Base-by-base conservation (phyloP, 352 stramenopile species). In the Globisporangium spiculum region DNA sequence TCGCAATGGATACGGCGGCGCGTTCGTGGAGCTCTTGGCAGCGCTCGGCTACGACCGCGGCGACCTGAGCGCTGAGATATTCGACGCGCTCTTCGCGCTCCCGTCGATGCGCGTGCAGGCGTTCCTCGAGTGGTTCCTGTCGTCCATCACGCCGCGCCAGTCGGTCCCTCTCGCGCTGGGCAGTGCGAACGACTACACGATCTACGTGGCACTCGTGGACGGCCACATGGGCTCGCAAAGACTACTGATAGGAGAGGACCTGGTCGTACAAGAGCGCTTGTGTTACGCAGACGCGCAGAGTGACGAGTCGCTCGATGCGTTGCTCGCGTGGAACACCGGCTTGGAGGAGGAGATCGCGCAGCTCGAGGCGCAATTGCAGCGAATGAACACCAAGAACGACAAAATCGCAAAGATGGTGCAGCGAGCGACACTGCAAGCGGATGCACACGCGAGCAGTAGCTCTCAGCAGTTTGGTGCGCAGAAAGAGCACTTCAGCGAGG, bases 61-160 rank as follows among this genome's bases (percentile, higher is more conserved):
- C 10, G 66, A 75, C 18, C 60, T 83, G 14, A 70, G 67, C 22
- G 52, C 67, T 6, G 76, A 83, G 34, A 65, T 66, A 56, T 75
- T 81, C 27, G 77, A 80, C 59, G 67, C 64, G 58, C 70, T 84
- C 8, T 81, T 81, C 26, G 75, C 67, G 32, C 61, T 84, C 8
- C 77, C 77, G 24, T 84, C 77, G 1, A 53, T 81, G 63, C 77
- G 77, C 27, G 60, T 84, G 18, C 77, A 81, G 70, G 77, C 72
- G 55, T 81, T 81, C 66, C 69, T 84, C 36, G 75, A 80, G 53
- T 84, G 77, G 77, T 80, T 84, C 38, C 16, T 80, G 46, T 56
- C 72, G 64, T 65, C 65, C 20, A 54, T 80, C 53, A 67, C 59
- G 10, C 70, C 77, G 52, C 76, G 69, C 3, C 72, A 76, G 14